phyloP scores from a whole-genome alignment of 805 yeast genomes.

The Lipomyces orientalis region DNA sequence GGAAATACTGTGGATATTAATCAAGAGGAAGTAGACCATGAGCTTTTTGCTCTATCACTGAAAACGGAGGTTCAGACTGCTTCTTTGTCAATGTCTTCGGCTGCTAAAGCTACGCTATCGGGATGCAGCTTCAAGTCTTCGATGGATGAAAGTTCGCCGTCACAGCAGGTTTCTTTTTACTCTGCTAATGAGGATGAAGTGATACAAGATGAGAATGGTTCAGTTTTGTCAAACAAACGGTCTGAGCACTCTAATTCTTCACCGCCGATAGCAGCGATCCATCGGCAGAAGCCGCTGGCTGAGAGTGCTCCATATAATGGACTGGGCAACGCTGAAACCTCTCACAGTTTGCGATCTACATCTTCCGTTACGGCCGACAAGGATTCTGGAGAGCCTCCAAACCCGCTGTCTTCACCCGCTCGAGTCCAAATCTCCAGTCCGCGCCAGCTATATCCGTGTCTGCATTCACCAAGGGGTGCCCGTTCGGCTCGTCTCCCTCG shows the following conservation, averaged over 20 bases:
- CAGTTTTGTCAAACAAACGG: neutral
- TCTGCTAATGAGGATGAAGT: slow-evolving; percentile 18
- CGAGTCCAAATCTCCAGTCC: neutral
- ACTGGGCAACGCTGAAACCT: neutral
- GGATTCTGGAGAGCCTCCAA: neutral
- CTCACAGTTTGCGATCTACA: neutral
- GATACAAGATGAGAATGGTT: neutral
- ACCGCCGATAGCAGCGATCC: neutral
- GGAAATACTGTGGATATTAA: neutral
- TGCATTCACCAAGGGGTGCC: slow-evolving; percentile 4
- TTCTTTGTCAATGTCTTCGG: neutral
- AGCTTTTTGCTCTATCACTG: neutral
- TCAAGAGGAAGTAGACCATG: neutral
- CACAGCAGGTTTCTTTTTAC: slow-evolving; percentile 23
- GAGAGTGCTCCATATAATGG: slow-evolving; percentile 23
- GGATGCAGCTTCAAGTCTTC: slow-evolving; percentile 6
- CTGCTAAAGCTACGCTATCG: neutral
- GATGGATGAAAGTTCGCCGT: slow-evolving; percentile 14
- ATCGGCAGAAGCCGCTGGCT: slow-evolving; percentile 19
- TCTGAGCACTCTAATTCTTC: neutral
- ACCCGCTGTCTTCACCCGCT: neutral
- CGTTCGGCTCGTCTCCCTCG: slow-evolving; percentile 2
- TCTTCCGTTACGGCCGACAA: neutral
- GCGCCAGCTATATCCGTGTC: slow-evolving; percentile 8
- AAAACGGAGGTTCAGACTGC: neutral